Conservation (phyloP, 169 alveolate genomes). For the Cyclospora cayetanensis region DNA sequence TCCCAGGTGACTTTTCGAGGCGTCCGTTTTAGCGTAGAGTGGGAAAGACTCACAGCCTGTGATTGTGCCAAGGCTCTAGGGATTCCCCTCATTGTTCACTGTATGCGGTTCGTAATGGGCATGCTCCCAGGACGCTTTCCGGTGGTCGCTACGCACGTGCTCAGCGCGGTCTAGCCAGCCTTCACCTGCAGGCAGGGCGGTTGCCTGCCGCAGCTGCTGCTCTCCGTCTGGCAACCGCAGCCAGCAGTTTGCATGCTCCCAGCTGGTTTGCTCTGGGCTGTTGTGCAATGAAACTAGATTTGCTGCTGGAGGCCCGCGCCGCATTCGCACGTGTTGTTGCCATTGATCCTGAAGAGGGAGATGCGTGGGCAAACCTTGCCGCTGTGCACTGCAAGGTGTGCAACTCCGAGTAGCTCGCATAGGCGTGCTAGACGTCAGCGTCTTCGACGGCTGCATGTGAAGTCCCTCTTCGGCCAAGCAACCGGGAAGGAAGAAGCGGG, state of each 20-base stretch:
- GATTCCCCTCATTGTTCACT: no score
- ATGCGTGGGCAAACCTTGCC: constrained; percentile 95
- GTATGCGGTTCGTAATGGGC: neutral
- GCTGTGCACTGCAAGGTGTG: constrained; percentile 83
- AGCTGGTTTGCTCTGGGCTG: constrained; percentile 90
- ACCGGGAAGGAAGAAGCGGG: no score
- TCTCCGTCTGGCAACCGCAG: constrained; percentile 84
- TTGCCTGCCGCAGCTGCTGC: constrained; percentile 83
- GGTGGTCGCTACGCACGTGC: constrained; percentile 89
- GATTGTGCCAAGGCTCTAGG: no score
- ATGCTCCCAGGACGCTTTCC: constrained; percentile 83
- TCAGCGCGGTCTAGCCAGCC: constrained; percentile 87
- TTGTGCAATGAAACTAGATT: constrained; percentile 84
- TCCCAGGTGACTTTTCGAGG: no score
- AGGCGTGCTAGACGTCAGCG: no score
- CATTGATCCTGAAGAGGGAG: constrained; percentile 89
- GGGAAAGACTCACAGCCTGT: no score
- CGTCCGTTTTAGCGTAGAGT: no score
- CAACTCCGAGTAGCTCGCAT: neutral
- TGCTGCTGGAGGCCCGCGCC: constrained; percentile 82
- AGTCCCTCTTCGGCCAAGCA: no score
- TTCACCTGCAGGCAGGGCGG: constrained; percentile 75
- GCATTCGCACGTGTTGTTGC: constrained; percentile 87
- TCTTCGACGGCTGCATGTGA: no score
- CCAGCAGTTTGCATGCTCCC: constrained; percentile 86